These are phyloP conservation scores for Gossypium aridum DNA, from an alignment of 441 rosid species.

Conservation along the genomic window DNA sequence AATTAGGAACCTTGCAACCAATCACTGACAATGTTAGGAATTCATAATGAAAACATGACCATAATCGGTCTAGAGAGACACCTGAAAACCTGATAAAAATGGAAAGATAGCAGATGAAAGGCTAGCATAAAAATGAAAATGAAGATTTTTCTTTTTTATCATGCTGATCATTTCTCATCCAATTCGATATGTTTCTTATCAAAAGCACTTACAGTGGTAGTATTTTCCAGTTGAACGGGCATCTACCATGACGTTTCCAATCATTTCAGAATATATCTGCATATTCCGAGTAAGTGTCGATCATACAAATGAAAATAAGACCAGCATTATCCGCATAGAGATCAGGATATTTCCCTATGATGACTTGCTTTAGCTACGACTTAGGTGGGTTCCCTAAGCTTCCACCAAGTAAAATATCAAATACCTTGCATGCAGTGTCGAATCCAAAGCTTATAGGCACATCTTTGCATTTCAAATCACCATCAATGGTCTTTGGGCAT, in stretches of 20 bases:
- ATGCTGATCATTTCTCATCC: conserved; percentile 6
- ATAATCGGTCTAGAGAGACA: background rate
- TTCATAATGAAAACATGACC: background rate
- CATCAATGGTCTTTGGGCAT: conserved; percentile 88
- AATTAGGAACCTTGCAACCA: background rate
- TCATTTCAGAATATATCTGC: conserved; percentile 97
- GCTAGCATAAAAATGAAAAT: background rate
- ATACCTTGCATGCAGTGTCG: conserved; percentile 99
- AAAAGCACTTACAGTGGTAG: conserved; percentile 78
- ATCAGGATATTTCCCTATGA: background rate
- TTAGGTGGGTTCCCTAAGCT: background rate
- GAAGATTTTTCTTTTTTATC: conserved; percentile 1
- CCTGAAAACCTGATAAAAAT: background rate
- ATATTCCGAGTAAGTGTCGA: background rate
- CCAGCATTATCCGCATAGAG: background rate
- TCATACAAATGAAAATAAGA: background rate
- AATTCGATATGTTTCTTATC: background rate
- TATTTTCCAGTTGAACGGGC: conserved; percentile 98
- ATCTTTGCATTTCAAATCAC: conserved; percentile 70
- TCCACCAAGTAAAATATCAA: background rate
- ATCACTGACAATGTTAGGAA: background rate
- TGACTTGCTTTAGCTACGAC: background rate
- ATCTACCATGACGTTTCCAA: conserved; percentile 98
- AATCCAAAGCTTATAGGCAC: conserved; percentile 92
- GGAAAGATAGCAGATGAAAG: conserved; percentile 6